These are phyloP conservation scores for Globisporangium apiculatum DNA, from an alignment of 352 stramenopile genomes.

Conservation along the genomic window DNA sequence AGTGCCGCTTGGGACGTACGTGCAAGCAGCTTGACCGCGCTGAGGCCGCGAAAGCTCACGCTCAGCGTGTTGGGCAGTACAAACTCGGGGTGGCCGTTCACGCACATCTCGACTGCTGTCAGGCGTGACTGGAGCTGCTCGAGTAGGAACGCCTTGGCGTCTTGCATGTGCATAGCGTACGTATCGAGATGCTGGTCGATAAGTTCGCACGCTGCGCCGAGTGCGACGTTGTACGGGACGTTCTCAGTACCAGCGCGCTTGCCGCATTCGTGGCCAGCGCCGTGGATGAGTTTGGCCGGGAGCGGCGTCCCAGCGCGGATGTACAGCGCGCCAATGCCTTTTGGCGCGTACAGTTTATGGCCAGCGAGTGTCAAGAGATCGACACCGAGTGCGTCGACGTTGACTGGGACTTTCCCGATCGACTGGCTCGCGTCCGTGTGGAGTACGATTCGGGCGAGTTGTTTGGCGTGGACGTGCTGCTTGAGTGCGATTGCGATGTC, in stretches of 20 bases:
- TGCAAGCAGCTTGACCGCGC: slow-evolving; percentile 80
- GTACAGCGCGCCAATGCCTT: slow-evolving; percentile 84
- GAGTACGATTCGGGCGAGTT: slow-evolving; percentile 72
- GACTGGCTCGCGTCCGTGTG: slow-evolving; percentile 97
- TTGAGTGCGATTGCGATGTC: slow-evolving; percentile 67
- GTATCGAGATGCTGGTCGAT: slow-evolving; percentile 62
- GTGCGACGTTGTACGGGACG: slow-evolving; percentile 90
- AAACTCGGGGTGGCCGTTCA: slow-evolving; percentile 80
- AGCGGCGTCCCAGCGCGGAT: slow-evolving; percentile 36
- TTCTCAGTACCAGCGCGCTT: slow-evolving; percentile 95
- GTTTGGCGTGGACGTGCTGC: slow-evolving; percentile 19
- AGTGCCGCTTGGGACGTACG: slow-evolving; percentile 19
- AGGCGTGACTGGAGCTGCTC: slow-evolving; percentile 47
- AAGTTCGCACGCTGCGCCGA: slow-evolving; percentile 83
- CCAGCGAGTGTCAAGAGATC: slow-evolving; percentile 96
- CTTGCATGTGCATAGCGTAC: slow-evolving; percentile 64
- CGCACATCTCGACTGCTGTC: slow-evolving; percentile 40
- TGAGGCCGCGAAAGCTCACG: slow-evolving; percentile 88
- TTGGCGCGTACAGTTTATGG: slow-evolving; percentile 97
- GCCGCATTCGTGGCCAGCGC: slow-evolving; percentile 90
- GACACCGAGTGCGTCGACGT: slow-evolving; percentile 74
- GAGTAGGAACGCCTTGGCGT: slow-evolving; percentile 46
- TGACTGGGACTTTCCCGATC: slow-evolving; percentile 91
- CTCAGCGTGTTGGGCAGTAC: slow-evolving; percentile 96
- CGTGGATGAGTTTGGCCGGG: slow-evolving; percentile 82